Evolutionary conservation across 768 basidiomycete genomes (phyloP).

Genomic region (Suillus ampliporus): DNA sequence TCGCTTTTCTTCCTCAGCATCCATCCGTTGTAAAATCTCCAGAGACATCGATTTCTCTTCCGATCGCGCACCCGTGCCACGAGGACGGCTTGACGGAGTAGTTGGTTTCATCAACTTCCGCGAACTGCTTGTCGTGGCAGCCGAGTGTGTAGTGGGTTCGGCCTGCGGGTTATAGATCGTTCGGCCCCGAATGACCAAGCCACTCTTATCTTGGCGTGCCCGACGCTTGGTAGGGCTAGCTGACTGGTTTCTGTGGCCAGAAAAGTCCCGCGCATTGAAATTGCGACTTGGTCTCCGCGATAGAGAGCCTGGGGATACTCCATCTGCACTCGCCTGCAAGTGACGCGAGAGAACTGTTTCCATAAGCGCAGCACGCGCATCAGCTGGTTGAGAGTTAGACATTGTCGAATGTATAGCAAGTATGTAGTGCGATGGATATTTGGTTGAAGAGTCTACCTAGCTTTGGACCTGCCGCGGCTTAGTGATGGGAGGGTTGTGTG

Average conservation of each 20-base stretch:
- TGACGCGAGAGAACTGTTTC: conserved; percentile 33
- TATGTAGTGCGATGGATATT: not conserved
- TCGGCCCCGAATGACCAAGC: conserved; percentile 27
- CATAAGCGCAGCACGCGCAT: conserved; percentile 40
- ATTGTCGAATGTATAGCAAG: conserved; percentile 17
- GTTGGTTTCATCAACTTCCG: not conserved
- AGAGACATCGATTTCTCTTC: conserved; percentile 5
- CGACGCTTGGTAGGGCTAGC: not conserved
- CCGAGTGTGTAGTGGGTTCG: not conserved
- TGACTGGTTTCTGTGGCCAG: not conserved
- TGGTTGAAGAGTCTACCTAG: not conserved
- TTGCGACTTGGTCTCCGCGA: conserved; percentile 12
- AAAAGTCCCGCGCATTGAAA: conserved; percentile 8
- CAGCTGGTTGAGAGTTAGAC: conserved; percentile 36
- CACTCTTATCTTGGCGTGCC: not conserved
- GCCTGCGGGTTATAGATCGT: conserved; percentile 35
- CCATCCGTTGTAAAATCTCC: conserved; percentile 23
- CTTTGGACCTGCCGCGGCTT: conserved; percentile 20
- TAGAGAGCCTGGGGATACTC: conserved; percentile 6
- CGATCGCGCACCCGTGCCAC: no score
- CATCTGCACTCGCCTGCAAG: conserved; percentile 23
- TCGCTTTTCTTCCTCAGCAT: conserved; percentile 27
- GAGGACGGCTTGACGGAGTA: not conserved
- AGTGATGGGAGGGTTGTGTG: conserved; percentile 5
- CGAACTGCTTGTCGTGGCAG: not conserved